Conservation (phyloP, 495 filamentous ascomycete species). For the Hypoxylon subgilvum region DNA sequence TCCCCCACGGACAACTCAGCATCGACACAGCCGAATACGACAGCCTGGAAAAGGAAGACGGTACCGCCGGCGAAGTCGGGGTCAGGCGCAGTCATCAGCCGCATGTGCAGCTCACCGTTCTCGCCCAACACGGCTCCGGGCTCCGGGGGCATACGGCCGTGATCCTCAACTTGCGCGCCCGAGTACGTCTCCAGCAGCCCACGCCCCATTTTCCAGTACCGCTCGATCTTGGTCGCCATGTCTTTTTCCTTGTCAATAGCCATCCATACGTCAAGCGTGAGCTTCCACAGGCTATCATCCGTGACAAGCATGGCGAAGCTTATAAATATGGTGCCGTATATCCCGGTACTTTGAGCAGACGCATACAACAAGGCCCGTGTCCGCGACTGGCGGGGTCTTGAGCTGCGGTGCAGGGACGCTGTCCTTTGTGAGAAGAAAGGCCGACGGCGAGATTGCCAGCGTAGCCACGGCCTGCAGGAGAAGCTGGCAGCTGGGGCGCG, state of each 20-base stretch:
- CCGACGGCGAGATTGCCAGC: too few species aligned
- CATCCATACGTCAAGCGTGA: neutral
- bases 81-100: conserved; percentile 1
- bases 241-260: neutral
- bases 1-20: neutral
- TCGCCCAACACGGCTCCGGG: neutral
- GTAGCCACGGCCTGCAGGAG: too few species aligned
- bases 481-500: too few species aligned
- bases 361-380: too few species aligned
- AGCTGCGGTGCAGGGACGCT: neutral
- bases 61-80: neutral
- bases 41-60: conserved; percentile 1
- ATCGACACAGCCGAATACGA: neutral
- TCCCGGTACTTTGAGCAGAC: too few species aligned
- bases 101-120: conserved; percentile 1
- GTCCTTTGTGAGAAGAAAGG: neutral
- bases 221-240: neutral
- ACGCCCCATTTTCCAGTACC: neutral
- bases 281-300: neutral
- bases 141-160: neutral
- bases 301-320: neutral
- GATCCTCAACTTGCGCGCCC: neutral
- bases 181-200: neutral
- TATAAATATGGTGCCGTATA: conserved; percentile 6
- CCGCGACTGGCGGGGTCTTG: neutral